These are phyloP conservation scores for Pyricularia grisea DNA, from an alignment of 2,329 filamentous ascomycete genomes.

Conservation along the genomic window DNA sequence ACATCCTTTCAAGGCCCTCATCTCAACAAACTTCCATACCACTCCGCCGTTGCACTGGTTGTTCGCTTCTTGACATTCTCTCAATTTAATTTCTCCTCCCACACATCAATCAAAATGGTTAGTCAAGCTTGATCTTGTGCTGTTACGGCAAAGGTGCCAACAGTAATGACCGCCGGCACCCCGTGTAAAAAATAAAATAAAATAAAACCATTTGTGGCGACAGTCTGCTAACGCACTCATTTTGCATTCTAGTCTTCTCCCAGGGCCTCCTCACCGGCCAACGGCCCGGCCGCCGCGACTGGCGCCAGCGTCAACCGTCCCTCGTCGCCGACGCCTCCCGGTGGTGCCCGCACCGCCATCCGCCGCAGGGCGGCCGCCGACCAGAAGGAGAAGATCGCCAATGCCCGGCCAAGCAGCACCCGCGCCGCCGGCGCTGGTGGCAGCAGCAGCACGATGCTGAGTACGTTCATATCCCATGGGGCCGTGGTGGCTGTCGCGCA, in stretches of 20 bases:
- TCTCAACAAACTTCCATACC: background rate
- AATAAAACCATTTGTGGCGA: background rate
- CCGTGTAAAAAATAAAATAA: background rate
- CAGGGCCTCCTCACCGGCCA: conserved; percentile 49
- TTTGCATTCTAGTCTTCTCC: conserved; percentile 44
- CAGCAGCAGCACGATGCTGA: conserved; percentile 96
- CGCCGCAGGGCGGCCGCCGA: conserved; percentile 91
- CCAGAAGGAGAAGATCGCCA: conserved; percentile 94
- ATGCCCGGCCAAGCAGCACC: conserved; percentile 85
- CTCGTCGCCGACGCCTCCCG: conserved; percentile 80
- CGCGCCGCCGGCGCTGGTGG: conserved; percentile 89
- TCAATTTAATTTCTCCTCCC: background rate
- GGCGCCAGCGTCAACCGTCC: conserved; percentile 67
- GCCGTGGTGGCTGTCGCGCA: background rate
- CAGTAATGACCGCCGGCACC: background rate
- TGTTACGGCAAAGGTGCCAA: background rate
- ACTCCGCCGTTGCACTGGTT: background rate
- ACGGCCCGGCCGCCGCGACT: conserved; percentile 47
- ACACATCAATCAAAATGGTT: background rate
- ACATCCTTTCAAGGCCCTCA: background rate
- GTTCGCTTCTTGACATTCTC: background rate
- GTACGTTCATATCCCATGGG: conserved; percentile 41
- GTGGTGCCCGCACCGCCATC: conserved; percentile 91
- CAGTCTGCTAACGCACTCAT: background rate
- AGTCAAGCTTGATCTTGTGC: background rate